Evolutionary conservation across 1,284 basidiomycete genomes (phyloP), one percentile per base, ranked within the genome.

Genomic region (Stygiomarasmius scandens): DNA sequence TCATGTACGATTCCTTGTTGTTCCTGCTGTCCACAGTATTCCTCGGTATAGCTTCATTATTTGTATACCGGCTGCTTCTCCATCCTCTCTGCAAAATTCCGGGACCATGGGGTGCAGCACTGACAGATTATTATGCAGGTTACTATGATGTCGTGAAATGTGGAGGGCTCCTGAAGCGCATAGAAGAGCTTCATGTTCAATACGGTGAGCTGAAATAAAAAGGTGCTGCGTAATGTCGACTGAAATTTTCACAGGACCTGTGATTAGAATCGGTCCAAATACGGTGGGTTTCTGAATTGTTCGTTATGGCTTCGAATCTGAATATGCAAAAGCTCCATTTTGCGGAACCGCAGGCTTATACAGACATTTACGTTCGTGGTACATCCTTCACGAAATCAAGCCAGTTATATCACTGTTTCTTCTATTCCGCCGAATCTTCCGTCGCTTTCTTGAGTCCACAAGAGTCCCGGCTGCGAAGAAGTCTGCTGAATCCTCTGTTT

Each of bases 221-320:
- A 47, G 11, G 11, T 14, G 14, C 12, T 10, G 10, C 9, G 12
- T 29, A 20, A 19, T 45, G 9, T 32, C 47, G 8, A 34, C 16
- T 49, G 19, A 14, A 44, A 9, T n/a, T 24, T 19, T 25, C 32
- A 27, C n/a, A 57, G 55, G 55, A 6, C 49, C 55, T 38, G 50
- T 57, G 9, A 34, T 57, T n/a, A 46, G 55, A 52, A 24, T 57
- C 25, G 55, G 55, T 10, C 55, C 55, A 14, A 52, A 57, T 23
- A 52, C 49, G 12, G 55, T 52, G 11, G 25, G 44, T 56, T 11
- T 0, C 8, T 11, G 36, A 14, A 29, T 34, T n/a, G 27, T 14
- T 43, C 25, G 22, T 16, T 29, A 22, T 19, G 8, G 3, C 16
- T 22, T 4, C 27, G 24, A 34, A 29, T 5, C 20, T 12, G 23